These are phyloP conservation scores for Murraya koenigii DNA, from an alignment of 345 rosid genomes.

Conservation along the genomic window DNA sequence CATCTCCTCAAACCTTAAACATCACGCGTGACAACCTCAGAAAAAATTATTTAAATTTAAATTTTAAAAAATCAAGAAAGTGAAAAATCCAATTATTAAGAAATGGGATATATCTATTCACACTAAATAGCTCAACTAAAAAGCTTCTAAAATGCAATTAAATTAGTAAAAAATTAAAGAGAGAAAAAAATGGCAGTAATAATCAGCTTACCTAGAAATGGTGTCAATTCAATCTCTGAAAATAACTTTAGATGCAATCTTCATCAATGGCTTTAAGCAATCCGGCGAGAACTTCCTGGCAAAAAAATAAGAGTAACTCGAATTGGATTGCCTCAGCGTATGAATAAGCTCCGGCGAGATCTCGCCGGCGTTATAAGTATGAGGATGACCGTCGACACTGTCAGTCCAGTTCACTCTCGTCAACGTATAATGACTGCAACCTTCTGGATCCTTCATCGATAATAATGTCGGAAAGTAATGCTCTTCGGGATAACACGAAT, in stretches of 20 bases:
- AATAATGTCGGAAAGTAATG: slow-evolving; percentile 87
- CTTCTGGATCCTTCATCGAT: slow-evolving; percentile 62
- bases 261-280: slow-evolving; percentile 63
- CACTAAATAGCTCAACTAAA: background rate
- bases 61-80: background rate
- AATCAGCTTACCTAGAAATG: slow-evolving; percentile 27
- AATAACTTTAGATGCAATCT: slow-evolving; percentile 57
- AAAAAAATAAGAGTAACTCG: slow-evolving; percentile 51
- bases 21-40: background rate
- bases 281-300: slow-evolving; percentile 81
- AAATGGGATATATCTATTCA: background rate
- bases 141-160: background rate
- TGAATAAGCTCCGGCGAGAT: slow-evolving; percentile 47
- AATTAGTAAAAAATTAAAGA: background rate
- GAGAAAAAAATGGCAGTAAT: background rate
- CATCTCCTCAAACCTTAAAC: background rate
- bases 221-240: slow-evolving; percentile 47
- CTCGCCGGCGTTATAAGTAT: slow-evolving; percentile 43
- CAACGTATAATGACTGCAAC: slow-evolving; percentile 61
- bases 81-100: background rate
- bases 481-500: slow-evolving; percentile 81
- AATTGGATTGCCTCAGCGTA: slow-evolving; percentile 50
- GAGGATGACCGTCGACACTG: slow-evolving; percentile 71
- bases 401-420: slow-evolving; percentile 90
- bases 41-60: background rate